These are phyloP conservation scores for Trametes sp. DNA, from an alignment of 1,284 basidiomycete species.

Conservation along the genomic window DNA sequence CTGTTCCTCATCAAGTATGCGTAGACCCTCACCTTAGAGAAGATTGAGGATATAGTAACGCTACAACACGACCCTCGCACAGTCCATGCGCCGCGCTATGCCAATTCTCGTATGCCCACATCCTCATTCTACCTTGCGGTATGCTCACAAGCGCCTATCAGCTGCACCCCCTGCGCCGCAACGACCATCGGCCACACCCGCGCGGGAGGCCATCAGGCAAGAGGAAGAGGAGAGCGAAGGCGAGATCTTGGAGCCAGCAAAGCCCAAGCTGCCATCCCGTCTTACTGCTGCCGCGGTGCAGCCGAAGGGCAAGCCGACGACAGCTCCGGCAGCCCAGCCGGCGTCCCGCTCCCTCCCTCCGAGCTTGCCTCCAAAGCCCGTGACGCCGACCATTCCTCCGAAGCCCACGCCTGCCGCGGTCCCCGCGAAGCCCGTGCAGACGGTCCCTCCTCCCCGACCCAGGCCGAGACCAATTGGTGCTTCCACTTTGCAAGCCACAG, in stretches of 20 bases:
- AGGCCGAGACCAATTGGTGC: constrained; percentile 1
- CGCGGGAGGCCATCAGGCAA: constrained; percentile 38
- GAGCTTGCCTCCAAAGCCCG: constrained; percentile 21
- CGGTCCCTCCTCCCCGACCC: constrained; percentile 9
- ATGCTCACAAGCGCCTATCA: constrained; percentile 2
- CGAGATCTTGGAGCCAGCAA: constrained; percentile 36
- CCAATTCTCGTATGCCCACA: constrained; percentile 53
- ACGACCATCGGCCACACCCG: constrained; percentile 30
- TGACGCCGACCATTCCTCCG: not conserved
- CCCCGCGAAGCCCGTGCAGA: constrained; percentile 3
- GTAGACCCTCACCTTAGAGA: constrained; percentile 77
- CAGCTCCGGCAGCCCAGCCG: constrained; percentile 15
- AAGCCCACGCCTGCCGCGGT: constrained; percentile 7
- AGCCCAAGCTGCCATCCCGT: constrained; percentile 19
- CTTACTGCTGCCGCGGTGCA: constrained; percentile 1
- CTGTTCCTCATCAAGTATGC: not conserved
- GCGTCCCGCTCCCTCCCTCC: constrained; percentile 5
- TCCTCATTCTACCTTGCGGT: not conserved
- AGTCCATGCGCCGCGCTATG: constrained; percentile 44
- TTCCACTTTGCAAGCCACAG: constrained; percentile 5
- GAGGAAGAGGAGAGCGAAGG: constrained; percentile 50
- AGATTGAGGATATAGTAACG: constrained; percentile 68
- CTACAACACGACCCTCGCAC: constrained; percentile 60
- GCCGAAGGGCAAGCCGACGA: constrained; percentile 20
- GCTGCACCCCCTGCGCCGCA: constrained; percentile 31